These are phyloP conservation scores for Alternaria metachromatica DNA, from an alignment of 2,329 filamentous ascomycete genomes.

Conservation along the genomic window DNA sequence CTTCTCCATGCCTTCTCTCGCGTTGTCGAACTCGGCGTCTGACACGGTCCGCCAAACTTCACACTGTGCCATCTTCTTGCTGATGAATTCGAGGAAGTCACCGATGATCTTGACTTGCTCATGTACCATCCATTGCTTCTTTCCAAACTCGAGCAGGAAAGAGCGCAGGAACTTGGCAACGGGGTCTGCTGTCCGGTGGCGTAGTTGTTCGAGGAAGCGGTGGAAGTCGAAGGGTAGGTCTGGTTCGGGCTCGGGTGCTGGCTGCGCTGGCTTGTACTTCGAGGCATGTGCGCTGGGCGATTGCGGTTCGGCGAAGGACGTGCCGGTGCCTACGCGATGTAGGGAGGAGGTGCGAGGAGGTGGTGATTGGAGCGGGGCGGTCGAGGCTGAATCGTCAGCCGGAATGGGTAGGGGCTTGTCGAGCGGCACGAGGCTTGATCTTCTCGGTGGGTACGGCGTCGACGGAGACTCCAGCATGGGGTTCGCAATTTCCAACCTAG, in stretches of 20 bases:
- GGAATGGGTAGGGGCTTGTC: conserved; percentile 51
- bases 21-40: conserved; percentile 97
- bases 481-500: conserved; percentile 80
- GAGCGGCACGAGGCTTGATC: conserved; percentile 82
- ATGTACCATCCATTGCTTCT: conserved; percentile 99
- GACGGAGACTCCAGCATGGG: conserved; percentile 71
- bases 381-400: conserved; percentile 27
- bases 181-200: conserved; percentile 96
- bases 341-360: conserved; percentile 46
- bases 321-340: conserved; percentile 38
- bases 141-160: conserved; percentile 92
- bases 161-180: conserved; percentile 95
- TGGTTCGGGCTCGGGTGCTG: conserved; percentile 69
- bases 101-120: conserved; percentile 99
- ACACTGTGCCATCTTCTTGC: conserved; percentile 96
- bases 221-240: conserved; percentile 95
- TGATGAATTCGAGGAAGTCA: conserved; percentile 95
- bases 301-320: conserved; percentile 39
- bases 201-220: conserved; percentile 91
- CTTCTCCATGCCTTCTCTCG: conserved; percentile 98
- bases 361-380: conserved; percentile 37
- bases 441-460: conserved; percentile 76
- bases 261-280: conserved; percentile 66
- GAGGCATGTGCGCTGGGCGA: conserved; percentile 45
- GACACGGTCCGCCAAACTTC: conserved; percentile 97